A percentile compares a stretch with the other conserved stretches of the same genome.
These are phyloP conservation scores for Ramalina intermedia DNA, from an alignment of 495 filamentous ascomycete species.

Conservation along the genomic window DNA sequence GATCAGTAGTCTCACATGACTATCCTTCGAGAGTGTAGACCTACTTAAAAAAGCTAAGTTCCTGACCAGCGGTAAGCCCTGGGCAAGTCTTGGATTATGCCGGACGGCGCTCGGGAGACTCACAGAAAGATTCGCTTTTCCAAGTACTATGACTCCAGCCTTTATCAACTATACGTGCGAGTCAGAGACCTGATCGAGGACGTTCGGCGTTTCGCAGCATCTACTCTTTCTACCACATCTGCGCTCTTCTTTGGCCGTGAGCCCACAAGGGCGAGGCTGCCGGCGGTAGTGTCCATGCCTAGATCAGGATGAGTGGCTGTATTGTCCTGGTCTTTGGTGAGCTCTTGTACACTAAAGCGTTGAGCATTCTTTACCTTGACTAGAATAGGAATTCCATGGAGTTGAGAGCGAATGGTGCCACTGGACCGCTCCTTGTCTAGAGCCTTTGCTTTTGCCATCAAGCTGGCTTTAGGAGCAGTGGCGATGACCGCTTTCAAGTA, in stretches of 20 bases:
- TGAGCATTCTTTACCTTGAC: slow-evolving; percentile 17
- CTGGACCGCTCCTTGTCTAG: background rate
- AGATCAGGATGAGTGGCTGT: slow-evolving; percentile 22
- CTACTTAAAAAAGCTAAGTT: slow-evolving; percentile 15
- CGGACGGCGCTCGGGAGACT: background rate
- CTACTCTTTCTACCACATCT: slow-evolving; percentile 1
- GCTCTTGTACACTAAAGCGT: background rate
- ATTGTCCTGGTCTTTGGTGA: slow-evolving; percentile 13
- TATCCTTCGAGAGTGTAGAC: background rate
- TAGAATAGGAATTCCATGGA: slow-evolving; percentile 21
- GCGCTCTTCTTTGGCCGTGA: slow-evolving; percentile 13
- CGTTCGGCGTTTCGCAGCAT: background rate
- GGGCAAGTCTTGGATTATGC: background rate
- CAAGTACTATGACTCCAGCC: slow-evolving; percentile 31
- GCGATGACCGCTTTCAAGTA: too few relatives aligned
- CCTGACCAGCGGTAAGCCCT: slow-evolving; percentile 4
- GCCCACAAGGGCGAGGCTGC: slow-evolving; percentile 19
- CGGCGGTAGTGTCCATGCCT: slow-evolving; percentile 35
- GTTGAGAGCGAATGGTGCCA: slow-evolving; percentile 10
- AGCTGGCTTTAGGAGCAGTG: too few relatives aligned
- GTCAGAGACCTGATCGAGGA: slow-evolving; percentile 19
- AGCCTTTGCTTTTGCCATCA: too few relatives aligned
- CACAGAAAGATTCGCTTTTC: slow-evolving; percentile 29
- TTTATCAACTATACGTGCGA: slow-evolving; percentile 18
- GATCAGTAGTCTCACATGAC: background rate